These are phyloP conservation scores for Boletus calvinii DNA, from an alignment of 1,284 basidiomycete species.

Conservation along the genomic window DNA sequence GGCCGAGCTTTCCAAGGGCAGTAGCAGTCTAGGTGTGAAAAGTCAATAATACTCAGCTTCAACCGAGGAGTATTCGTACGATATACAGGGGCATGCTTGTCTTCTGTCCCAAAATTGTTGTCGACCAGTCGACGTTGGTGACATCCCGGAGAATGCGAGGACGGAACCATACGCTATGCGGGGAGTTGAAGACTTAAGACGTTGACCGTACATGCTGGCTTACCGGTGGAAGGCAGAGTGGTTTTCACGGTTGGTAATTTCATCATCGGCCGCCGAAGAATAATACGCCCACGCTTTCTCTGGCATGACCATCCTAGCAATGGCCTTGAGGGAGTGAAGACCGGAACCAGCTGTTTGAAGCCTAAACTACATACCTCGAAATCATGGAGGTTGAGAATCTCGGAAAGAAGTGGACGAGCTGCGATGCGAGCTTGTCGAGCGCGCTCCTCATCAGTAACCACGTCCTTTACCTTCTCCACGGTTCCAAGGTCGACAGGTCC, in stretches of 20 bases:
- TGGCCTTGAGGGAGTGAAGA: slow-evolving; percentile 46
- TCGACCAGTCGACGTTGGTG: slow-evolving; percentile 77
- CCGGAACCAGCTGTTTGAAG: background rate
- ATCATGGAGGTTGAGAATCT: slow-evolving; percentile 87
- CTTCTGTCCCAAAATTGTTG: slow-evolving; percentile 73
- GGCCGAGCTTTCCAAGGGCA: slow-evolving; percentile 88
- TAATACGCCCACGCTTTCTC: slow-evolving; percentile 91
- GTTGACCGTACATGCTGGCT: slow-evolving; percentile 9
- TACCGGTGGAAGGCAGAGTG: slow-evolving; percentile 82
- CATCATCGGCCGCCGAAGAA: slow-evolving; percentile 84
- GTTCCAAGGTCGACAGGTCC: slow-evolving; percentile 69
- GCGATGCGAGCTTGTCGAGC: slow-evolving; percentile 52
- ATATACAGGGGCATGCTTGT: slow-evolving; percentile 83
- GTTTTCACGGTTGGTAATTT: slow-evolving; percentile 88
- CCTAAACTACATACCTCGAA: slow-evolving; percentile 64
- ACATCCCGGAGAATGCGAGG: slow-evolving; percentile 87
- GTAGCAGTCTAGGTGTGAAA: slow-evolving; percentile 57
- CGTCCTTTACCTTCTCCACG: slow-evolving; percentile 51
- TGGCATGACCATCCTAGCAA: slow-evolving; percentile 72
- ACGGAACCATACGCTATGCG: slow-evolving; percentile 84
- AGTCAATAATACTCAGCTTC: slow-evolving; percentile 8
- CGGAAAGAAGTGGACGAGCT: slow-evolving; percentile 65
- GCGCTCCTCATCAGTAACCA: slow-evolving; percentile 59
- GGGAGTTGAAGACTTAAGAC: background rate
- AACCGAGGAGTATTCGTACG: slow-evolving; percentile 24